These are phyloP conservation scores for Yarrowia keelungensis DNA, from an alignment of 805 yeast species.

Conservation along the genomic window DNA sequence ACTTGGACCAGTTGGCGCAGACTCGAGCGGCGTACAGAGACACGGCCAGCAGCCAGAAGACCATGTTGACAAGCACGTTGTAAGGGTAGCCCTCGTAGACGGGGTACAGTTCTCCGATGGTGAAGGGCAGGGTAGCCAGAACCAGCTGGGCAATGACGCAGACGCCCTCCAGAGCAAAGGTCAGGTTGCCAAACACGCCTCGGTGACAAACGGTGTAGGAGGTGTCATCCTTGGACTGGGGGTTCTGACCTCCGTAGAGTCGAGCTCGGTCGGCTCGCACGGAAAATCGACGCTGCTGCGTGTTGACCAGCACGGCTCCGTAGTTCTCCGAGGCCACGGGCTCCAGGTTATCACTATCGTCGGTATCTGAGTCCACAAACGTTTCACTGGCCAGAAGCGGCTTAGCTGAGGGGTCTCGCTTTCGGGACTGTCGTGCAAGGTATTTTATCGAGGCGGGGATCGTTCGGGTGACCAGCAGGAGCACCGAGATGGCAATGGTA, in stretches of 20 bases:
- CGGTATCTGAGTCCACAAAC: conserved; percentile 34
- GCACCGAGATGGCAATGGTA: conserved; percentile 17
- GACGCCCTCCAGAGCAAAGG: conserved; percentile 35
- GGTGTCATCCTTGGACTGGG: conserved; percentile 27
- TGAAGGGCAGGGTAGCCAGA: conserved; percentile 36
- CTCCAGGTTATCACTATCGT: conserved; percentile 6
- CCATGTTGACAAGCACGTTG: conserved; percentile 26
- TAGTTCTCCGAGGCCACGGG: conserved; percentile 20
- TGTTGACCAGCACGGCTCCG: conserved; percentile 36
- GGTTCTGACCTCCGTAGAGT: conserved; percentile 34
- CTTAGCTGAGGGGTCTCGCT: conserved; percentile 16
- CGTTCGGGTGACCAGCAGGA: conserved; percentile 16
- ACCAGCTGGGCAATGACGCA: conserved; percentile 33
- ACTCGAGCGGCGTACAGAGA: conserved; percentile 30
- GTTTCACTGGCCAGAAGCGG: conserved; percentile 27
- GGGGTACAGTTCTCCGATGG: conserved; percentile 25
- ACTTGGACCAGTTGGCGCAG: conserved; percentile 36
- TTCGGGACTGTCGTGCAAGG: conserved; percentile 27
- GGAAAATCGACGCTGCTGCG: conserved; percentile 29
- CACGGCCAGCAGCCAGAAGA: conserved; percentile 30
- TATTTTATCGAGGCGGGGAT: conserved; percentile 30
- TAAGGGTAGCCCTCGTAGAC: conserved; percentile 35
- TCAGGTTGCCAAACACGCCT: conserved; percentile 24
- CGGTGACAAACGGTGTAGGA: conserved; percentile 16
- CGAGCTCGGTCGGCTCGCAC: conserved; percentile 34